A percentile compares a stretch with the other conserved stretches of the same genome.
These are phyloP conservation scores for Diaporthe longicolla DNA, from an alignment of 2,329 filamentous ascomycete species.

Conservation along the genomic window DNA sequence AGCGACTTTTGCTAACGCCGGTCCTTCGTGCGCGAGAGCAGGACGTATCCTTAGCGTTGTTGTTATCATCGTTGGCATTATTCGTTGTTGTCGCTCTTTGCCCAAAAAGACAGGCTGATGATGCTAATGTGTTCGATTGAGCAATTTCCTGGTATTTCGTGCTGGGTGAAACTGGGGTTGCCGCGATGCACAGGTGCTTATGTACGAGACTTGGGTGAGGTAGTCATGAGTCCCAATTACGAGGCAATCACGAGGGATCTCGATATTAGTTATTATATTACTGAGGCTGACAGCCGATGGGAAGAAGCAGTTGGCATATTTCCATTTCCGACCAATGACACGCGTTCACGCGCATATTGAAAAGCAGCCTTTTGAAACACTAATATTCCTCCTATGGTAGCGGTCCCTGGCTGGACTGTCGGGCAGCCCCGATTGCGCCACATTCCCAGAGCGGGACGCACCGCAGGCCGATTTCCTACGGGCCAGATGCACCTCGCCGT, in stretches of 20 bases:
- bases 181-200: too few relatives aligned
- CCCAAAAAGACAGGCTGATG: not conserved
- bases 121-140: accelerated
- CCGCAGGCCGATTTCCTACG: not conserved
- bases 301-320: not conserved
- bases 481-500: not conserved
- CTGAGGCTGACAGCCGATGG: not conserved
- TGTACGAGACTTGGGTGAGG: too few relatives aligned
- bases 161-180: too few relatives aligned
- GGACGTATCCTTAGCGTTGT: not conserved
- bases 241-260: too few relatives aligned
- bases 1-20: not conserved
- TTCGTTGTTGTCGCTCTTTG: not conserved
- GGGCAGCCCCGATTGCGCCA: not conserved
- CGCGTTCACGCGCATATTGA: not conserved
- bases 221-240: too few relatives aligned
- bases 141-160: too few relatives aligned
- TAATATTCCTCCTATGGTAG: not conserved
- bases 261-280: not conserved
- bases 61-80: not conserved
- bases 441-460: not conserved
- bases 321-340: not conserved
- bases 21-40: not conserved
- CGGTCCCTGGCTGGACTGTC: not conserved
- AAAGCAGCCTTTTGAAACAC: not conserved